Base-by-base conservation (phyloP, 352 stramenopile species). In the Phytophthora ramorum region DNA sequence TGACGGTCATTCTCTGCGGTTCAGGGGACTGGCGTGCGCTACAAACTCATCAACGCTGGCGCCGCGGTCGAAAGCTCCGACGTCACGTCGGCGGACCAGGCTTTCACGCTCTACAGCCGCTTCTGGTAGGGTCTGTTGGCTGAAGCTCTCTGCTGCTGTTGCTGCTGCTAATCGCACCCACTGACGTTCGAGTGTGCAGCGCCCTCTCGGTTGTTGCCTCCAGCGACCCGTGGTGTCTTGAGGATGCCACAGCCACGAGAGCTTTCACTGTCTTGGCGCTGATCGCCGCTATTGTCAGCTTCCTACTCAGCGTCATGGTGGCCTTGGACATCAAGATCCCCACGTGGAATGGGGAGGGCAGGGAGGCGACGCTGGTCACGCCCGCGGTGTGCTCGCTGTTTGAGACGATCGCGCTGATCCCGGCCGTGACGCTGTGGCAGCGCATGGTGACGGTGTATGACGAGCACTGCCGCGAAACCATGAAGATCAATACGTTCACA, bases 31-130 rank as follows among this genome's bases (percentile, higher is more conserved):
- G 86, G 86, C 16, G 83, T 95, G 48, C 72, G 87, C 49, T 91
- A 92, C 79, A 95, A 95, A 63, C 79, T 95, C 57, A 89, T 91
- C 58, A 91, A 92, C 53, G 84, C 84, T 10, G 84, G 84, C 12
- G 51, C 90, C 1, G 58, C 69, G 7, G 56, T 84, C 19, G 62
- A 81, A 10, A 78, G 62, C 60, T 56, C 44, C 43, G 60, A 81
- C 19, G 69, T 79, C 19, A 62, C 58, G 0, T 64, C 58, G 14
- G 47, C 37, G 7, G 53, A 62, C 8, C 52, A 76, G 24, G 24
- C 69, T 24, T 60, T 76, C 43, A 70, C 73, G 19, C 34, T 58
- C 22, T 83, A 74, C 61, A 77, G 55, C 6, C 53, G 20, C 40
- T 90, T 75, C 51, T 90, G 79, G 79, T 87, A 58, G 16, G 19